A percentile compares a stretch with the other conserved stretches of the same genome.
Conservation (phyloP, 805 yeast genomes). For the Candida odintsovae region DNA sequence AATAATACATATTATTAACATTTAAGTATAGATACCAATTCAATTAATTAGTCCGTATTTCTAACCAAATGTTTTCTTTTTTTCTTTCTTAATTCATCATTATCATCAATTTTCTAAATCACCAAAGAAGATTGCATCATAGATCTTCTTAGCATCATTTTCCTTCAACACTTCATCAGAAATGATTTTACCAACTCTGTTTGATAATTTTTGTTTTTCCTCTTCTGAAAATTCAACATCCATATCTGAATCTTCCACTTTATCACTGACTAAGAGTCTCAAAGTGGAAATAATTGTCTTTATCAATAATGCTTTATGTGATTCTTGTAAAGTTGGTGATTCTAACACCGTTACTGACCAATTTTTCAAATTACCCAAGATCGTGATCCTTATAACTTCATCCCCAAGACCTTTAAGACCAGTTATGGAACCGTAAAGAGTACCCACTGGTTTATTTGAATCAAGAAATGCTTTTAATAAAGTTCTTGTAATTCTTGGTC, state of each 20-base stretch:
- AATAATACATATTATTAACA: not conserved
- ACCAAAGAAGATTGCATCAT: slow-evolving; percentile 69
- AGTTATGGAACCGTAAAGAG: slow-evolving; percentile 85
- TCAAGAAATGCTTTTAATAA: slow-evolving; percentile 86
- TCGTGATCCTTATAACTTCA: slow-evolving; percentile 79
- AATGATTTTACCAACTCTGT: slow-evolving; percentile 57
- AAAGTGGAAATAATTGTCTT: slow-evolving; percentile 52
- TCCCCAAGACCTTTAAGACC: slow-evolving; percentile 82
- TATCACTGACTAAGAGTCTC: slow-evolving; percentile 35
- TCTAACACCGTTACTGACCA: slow-evolving; percentile 66
- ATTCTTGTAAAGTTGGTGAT: slow-evolving; percentile 24
- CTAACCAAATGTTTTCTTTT: too few relatives aligned
- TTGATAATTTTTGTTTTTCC: slow-evolving; percentile 38
- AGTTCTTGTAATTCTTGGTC: slow-evolving; percentile 92
- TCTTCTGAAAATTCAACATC: slow-evolving; percentile 32
- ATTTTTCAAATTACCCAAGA: slow-evolving; percentile 76
- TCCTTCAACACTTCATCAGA: slow-evolving; percentile 43
- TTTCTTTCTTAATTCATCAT: not conserved
- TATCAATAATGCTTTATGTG: slow-evolving; percentile 44
- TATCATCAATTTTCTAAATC: slow-evolving; percentile 29
- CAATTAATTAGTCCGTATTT: too few relatives aligned
- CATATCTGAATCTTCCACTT: slow-evolving; percentile 26
- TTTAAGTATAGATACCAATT: too few relatives aligned
- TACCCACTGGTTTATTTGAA: slow-evolving; percentile 75
- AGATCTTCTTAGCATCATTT: slow-evolving; percentile 43